These are phyloP conservation scores for Talaromyces liani DNA, from an alignment of 495 filamentous ascomycete genomes.

Conservation along the genomic window DNA sequence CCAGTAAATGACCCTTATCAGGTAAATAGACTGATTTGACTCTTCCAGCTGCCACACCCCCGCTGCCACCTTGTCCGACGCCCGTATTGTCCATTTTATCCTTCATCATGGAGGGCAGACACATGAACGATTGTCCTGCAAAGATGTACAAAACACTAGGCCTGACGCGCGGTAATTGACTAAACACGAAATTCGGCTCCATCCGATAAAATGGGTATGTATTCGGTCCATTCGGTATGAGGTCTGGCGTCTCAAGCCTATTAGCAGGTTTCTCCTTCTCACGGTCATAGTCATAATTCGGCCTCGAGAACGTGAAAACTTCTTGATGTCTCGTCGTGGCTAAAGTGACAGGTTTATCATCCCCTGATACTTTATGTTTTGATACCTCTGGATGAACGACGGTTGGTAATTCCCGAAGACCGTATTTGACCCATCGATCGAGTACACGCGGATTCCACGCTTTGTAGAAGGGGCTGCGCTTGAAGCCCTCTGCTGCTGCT, in stretches of 20 bases:
- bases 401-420: conserved; percentile 58
- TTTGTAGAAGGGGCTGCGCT: conserved; percentile 58
- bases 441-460: conserved; percentile 69
- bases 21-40: conserved; percentile 62
- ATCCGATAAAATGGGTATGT: conserved; percentile 66
- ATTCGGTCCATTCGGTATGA: conserved; percentile 28
- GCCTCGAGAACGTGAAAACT: conserved; percentile 53
- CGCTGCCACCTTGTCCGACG: conserved; percentile 41
- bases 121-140: conserved; percentile 58
- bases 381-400: conserved; percentile 39
- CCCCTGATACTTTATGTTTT: conserved; percentile 1
- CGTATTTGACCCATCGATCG: conserved; percentile 55
- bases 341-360: conserved; percentile 44
- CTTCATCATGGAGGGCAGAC: conserved; percentile 37
- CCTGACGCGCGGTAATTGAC: conserved; percentile 58
- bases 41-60: conserved; percentile 49
- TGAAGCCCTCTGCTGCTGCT: conserved; percentile 54
- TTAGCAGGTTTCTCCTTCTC: conserved; percentile 29
- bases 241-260: conserved; percentile 39
- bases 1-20: conserved; percentile 71
- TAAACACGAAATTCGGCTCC: conserved; percentile 57
- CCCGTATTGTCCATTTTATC: conserved; percentile 41
- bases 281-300: conserved; percentile 38
- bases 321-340: conserved; percentile 54
- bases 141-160: conserved; percentile 83